A percentile compares a stretch with the other conserved stretches of the same genome.
Conservation (phyloP, 2,329 filamentous ascomycete species). For the Aspergillus sp. region DNA sequence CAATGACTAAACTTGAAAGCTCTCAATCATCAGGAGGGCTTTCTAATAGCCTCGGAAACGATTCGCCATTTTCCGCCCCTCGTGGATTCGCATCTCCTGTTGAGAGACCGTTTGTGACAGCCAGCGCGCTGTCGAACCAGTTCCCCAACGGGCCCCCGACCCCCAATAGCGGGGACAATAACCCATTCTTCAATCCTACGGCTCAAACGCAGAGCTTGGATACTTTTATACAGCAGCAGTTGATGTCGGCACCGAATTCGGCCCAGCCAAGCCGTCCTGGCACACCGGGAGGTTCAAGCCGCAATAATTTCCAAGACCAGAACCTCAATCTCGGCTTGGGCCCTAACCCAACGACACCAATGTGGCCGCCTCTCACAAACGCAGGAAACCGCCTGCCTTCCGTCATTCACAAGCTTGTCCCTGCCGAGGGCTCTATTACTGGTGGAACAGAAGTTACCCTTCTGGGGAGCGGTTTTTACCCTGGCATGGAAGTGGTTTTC, state of each 20-base stretch:
- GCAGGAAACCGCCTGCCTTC: conserved; percentile 56
- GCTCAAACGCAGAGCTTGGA: conserved; percentile 66
- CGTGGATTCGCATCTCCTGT: conserved; percentile 35
- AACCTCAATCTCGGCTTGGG: conserved; percentile 28
- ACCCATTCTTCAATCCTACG: conserved; percentile 55
- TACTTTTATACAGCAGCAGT: conserved; percentile 60
- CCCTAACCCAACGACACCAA: conserved; percentile 48
- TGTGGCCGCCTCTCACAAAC: conserved; percentile 55
- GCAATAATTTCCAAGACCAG: conserved; percentile 42
- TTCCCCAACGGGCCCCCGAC: conserved; percentile 65
- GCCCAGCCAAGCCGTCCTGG: conserved; percentile 74
- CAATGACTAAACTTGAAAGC: conserved; percentile 80
- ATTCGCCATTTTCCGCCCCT: conserved; percentile 42
- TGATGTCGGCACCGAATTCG: conserved; percentile 72
- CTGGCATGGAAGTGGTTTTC: conserved; percentile 81
- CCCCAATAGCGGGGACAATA: conserved; percentile 64
- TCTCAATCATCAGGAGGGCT: conserved; percentile 34
- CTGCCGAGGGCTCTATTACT: conserved; percentile 74
- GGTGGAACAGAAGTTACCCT: conserved; percentile 87
- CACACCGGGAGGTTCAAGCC: conserved; percentile 58
- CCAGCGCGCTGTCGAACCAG: conserved; percentile 42
- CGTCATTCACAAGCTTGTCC: conserved; percentile 79
- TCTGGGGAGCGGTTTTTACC: conserved; percentile 76
- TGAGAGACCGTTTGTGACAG: conserved; percentile 49
- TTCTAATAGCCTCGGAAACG: conserved; percentile 33